Conservation (phyloP, 2,329 filamentous ascomycete species). For the Aspergillus texensis region DNA sequence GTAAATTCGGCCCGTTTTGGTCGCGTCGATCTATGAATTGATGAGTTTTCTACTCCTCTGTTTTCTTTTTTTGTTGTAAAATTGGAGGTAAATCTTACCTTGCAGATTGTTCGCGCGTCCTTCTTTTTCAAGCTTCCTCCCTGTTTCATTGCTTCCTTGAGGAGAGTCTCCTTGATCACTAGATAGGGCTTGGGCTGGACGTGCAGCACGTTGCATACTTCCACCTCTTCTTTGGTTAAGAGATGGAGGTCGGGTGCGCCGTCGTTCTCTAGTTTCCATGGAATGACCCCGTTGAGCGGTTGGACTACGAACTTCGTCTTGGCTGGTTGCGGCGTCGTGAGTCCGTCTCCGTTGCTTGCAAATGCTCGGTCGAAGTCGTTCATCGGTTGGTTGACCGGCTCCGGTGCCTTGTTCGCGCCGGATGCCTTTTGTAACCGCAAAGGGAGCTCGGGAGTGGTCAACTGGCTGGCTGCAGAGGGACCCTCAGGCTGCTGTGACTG, state of each 20-base stretch:
- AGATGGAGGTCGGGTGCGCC: slow-evolving; percentile 79
- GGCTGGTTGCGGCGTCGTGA: slow-evolving; percentile 40
- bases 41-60: background rate
- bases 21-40: slow-evolving; percentile 67
- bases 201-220: slow-evolving; percentile 81
- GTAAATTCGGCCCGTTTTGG: slow-evolving; percentile 83
- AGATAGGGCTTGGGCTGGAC: slow-evolving; percentile 93
- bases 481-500: slow-evolving; percentile 70
- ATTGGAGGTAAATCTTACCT: slow-evolving; percentile 35
- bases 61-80: no score
- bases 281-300: slow-evolving; percentile 48
- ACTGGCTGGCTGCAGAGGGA: slow-evolving; percentile 71
- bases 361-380: slow-evolving; percentile 59
- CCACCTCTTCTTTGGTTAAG: slow-evolving; percentile 78
- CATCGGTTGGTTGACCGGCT: slow-evolving; percentile 37
- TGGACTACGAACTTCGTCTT: slow-evolving; percentile 58
- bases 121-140: slow-evolving; percentile 93
- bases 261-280: slow-evolving; percentile 71
- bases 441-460: slow-evolving; percentile 79
- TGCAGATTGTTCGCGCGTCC: slow-evolving; percentile 82
- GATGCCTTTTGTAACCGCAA: slow-evolving; percentile 56
- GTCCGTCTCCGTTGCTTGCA: slow-evolving; percentile 51
- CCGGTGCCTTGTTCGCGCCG: slow-evolving; percentile 31
- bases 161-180: slow-evolving; percentile 88
- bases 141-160: slow-evolving; percentile 86